Percentiles rank a stretch among this genome's conserved stretches.
These are phyloP conservation scores for Aurantiochytrium sp. DNA, from an alignment of 108 stramenopile genomes.

Conservation along the genomic window DNA sequence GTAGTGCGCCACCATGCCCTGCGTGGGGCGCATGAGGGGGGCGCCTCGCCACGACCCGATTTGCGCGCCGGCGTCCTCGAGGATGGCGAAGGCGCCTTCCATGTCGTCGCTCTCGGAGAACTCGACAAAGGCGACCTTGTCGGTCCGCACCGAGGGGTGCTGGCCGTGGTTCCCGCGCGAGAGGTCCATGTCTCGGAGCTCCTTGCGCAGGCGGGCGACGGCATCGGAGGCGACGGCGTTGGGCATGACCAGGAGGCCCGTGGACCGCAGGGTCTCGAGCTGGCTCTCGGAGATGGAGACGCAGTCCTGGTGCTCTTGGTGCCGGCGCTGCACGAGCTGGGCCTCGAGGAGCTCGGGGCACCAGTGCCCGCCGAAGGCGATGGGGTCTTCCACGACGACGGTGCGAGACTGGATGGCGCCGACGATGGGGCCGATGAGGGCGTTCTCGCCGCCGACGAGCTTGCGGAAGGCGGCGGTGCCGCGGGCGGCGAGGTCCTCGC, in stretches of 20 bases:
- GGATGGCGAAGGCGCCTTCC: neutral
- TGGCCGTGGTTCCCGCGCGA: neutral
- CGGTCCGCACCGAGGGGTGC: neutral
- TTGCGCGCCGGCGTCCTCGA: neutral
- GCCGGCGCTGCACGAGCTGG: neutral
- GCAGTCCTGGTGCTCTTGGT: neutral
- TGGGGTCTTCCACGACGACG: neutral
- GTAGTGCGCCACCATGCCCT: constrained; percentile 7
- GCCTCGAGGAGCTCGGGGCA: neutral
- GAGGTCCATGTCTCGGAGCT: neutral
- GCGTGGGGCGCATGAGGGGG: neutral
- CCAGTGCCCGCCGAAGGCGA: neutral
- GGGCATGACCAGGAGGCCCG: neutral
- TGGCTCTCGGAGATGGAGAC: neutral
- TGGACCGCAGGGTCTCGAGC: neutral
- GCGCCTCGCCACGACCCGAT: neutral
- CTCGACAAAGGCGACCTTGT: neutral
- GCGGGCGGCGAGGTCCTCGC: neutral
- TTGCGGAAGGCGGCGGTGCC: neutral
- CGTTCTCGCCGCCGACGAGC: neutral
- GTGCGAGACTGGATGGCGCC: neutral
- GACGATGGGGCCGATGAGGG: neutral
- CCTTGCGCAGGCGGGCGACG: neutral
- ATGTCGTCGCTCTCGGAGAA: neutral
- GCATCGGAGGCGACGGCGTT: neutral